Base-by-base conservation (phyloP, 2,329 filamentous ascomycete species). In the Trichoderma guizhouense region DNA sequence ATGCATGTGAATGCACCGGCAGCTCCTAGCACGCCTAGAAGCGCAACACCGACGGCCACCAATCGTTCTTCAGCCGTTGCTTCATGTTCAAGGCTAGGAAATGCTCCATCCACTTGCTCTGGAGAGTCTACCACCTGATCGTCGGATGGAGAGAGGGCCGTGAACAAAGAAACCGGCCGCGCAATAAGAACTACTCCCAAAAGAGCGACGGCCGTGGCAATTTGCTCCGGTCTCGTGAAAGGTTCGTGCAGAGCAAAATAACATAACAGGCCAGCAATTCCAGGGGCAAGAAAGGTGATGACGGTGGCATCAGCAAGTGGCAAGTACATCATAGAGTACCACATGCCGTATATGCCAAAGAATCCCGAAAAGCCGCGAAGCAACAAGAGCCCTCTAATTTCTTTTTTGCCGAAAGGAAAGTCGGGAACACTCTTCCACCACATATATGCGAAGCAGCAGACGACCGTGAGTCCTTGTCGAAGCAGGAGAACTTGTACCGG, bases 291-390 rank as follows among this genome's bases (percentile, higher is more conserved):
- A 79, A 97, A 98, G 9, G 93, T 96, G 68, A 98, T 91, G 39
- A 97, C 94, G 0, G 93, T 96, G 2, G 94, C 94, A 79, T 97
- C 94, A 18, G 93, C 92, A 2, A 97, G 86, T 0, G 93, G 93
- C 3, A 97, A 87, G 76, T 97, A 97, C 78, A 93, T 87, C 71
- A 86, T 86, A 12, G 83, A 86, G 74, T 83, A 86, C 85, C 84
- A 97, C 82, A 96, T 88, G 43, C 92, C 92, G 79, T 91, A 95
- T 5, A 97, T 91, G 12, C 93, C 93, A 79, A 93, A 92, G 78
- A 87, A 87, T n/a, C 94, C 94, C 34, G 86, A 86, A 2, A 92
- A 79, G 0, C 93, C 93, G 76, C 94, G 86, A 11, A 88, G 80
- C 1, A 93, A 79, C 5, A 98, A 84, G 7, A 97, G 83, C 77